Evolutionary conservation across 768 basidiomycete species (phyloP).

Genomic region (Leccinellum luteum): DNA sequence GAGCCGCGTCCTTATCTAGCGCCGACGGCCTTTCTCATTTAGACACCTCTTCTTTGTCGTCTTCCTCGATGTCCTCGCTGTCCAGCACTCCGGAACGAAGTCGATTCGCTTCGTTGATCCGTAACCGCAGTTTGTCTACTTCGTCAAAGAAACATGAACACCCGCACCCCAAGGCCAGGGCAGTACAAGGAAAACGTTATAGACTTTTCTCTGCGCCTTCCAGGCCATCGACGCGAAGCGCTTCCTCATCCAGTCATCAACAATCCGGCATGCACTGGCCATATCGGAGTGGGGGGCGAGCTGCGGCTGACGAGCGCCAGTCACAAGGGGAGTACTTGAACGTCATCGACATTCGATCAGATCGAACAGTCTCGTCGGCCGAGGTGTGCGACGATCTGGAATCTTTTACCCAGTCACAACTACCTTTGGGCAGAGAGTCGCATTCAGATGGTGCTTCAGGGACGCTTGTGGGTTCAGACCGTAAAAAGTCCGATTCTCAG

Average conservation of each 20-base stretch:
- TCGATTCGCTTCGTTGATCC: conserved; percentile 15
- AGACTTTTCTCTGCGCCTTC: conserved; percentile 19
- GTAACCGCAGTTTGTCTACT: conserved; percentile 9
- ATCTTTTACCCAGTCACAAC: not conserved
- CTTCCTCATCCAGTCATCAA: not conserved
- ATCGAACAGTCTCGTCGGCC: not conserved
- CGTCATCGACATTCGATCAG: conserved; percentile 23
- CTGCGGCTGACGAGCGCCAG: not conserved
- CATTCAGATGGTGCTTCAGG: conserved; percentile 16
- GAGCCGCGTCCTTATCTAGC: conserved; percentile 11
- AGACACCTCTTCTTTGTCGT: conserved; percentile 8
- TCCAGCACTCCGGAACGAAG: conserved; percentile 1
- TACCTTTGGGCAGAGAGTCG: conserved; percentile 4
- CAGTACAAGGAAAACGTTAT: conserved; percentile 7
- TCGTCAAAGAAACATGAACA: conserved; percentile 5
- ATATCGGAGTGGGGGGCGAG: not conserved
- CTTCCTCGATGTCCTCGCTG: conserved; percentile 14
- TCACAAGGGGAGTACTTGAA: too few relatives aligned
- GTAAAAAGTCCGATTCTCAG: not conserved
- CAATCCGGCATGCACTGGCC: not conserved
- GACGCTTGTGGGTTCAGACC: conserved; percentile 10
- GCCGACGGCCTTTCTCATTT: conserved; percentile 4
- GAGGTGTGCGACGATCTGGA: conserved; percentile 5
- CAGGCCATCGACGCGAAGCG: not conserved
- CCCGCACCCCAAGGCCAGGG: conserved; percentile 6